Percentiles rank a stretch among this genome's conserved stretches.
These are phyloP conservation scores for Zygnema circumcarinatum DNA, from an alignment of 139 green algal species.

Conservation along the genomic window DNA sequence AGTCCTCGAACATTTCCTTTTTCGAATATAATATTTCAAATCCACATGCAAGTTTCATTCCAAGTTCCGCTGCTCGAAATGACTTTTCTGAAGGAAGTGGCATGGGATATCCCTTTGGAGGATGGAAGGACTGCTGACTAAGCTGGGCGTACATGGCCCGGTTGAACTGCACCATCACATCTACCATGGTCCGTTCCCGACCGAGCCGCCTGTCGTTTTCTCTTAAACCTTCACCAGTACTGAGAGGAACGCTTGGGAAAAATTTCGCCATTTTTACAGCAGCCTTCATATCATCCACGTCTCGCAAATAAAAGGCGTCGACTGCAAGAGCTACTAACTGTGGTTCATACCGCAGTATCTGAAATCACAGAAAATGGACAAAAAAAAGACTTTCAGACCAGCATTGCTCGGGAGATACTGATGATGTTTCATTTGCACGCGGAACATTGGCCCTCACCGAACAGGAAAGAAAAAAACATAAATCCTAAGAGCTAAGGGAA, in stretches of 20 bases:
- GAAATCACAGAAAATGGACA: neutral
- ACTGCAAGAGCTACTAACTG: constrained; percentile 41
- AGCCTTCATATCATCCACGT: constrained; percentile 46
- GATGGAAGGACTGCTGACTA: constrained; percentile 29
- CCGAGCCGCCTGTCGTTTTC: neutral
- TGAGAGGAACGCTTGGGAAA: neutral
- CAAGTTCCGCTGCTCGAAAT: constrained; percentile 30
- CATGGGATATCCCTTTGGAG: constrained; percentile 24
- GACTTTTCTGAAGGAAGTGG: neutral
- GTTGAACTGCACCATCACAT: constrained; percentile 47
- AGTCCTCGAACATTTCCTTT: neutral
- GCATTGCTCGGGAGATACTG: too few species aligned
- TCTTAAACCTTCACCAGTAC: neutral
- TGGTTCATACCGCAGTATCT: constrained; percentile 45
- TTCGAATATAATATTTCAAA: constrained; percentile 50
- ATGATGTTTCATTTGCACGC: too few species aligned
- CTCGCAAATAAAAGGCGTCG: constrained; percentile 54
- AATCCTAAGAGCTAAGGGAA: too few species aligned
- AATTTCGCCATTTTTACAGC: constrained; percentile 43
- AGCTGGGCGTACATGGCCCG: constrained; percentile 54
- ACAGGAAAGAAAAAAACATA: too few species aligned
- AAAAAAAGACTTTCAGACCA: too few species aligned
- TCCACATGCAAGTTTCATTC: constrained; percentile 49
- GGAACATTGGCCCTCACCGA: too few species aligned
- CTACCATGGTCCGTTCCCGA: constrained; percentile 2